Evolutionary conservation across 1,284 basidiomycete genomes (phyloP).

Genomic region (Rhodotorula sp.): DNA sequence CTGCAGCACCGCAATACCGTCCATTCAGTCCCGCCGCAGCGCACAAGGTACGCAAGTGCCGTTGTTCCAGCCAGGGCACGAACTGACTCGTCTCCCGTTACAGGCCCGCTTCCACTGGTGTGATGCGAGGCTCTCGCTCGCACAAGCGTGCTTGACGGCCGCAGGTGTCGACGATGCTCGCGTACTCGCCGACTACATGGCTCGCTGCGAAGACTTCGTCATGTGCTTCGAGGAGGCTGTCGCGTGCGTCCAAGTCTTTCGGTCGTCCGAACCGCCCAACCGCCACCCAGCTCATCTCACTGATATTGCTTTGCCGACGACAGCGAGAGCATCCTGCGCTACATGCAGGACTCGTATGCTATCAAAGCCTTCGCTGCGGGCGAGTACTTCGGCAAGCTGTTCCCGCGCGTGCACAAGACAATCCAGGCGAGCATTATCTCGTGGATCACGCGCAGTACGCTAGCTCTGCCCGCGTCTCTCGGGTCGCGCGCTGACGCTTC

Average conservation of each 20-base stretch:
- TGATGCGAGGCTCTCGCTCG: conserved; percentile 1
- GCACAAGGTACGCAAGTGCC: neutral
- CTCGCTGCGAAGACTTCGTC: conserved; percentile 18
- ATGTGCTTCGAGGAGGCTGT: conserved; percentile 23
- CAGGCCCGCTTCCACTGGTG: conserved; percentile 20
- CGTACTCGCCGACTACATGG: conserved; percentile 12
- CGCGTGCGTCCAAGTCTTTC: neutral
- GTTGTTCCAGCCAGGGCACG: no score
- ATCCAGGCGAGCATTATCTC: conserved; percentile 16
- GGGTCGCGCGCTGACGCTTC: neutral
- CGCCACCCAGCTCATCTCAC: neutral
- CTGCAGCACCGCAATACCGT: neutral
- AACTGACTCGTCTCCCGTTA: neutral
- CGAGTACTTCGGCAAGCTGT: conserved; percentile 21
- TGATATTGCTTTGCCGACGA: neutral
- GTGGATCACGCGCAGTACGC: conserved; percentile 15
- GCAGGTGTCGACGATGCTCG: conserved; percentile 9
- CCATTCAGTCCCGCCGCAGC: neutral
- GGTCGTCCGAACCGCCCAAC: neutral
- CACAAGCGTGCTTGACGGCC: conserved; percentile 11
- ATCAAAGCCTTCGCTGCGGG: conserved; percentile 15
- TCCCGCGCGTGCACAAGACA: conserved; percentile 12
- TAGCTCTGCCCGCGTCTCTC: no score
- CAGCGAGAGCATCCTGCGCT: neutral
- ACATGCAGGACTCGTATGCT: conserved; percentile 21